Base-by-base conservation (phyloP, 768 basidiomycete species). In the Steccherinum ochraceum region DNA sequence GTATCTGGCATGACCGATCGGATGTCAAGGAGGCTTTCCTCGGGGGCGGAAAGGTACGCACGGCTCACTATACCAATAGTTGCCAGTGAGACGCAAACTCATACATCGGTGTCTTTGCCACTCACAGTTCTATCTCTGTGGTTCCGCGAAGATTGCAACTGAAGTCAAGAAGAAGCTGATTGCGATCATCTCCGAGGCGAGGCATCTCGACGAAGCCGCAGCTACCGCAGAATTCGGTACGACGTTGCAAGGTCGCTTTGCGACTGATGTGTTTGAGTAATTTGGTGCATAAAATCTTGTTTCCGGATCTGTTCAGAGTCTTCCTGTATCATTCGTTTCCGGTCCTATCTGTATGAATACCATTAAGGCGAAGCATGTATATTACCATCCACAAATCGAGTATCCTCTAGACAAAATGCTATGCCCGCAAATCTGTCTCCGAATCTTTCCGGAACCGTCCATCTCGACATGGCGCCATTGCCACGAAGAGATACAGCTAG, bases 211-310 rank as follows among this genome's bases (percentile, higher is more conserved):
- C 24, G 58, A 61, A 1, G 46, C 50, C 4, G 56, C 55, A 11
- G 59, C 64, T 5, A 55, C 51, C 7, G 58, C 61, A 39, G 64
- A 63, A 0, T 61, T 61, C 27, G 60, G 55, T 27, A 46, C 57
- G 47, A 68, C 71, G 40, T 61, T 66, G 49, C 55, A 54, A 30
- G 61, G 72, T 7, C 59, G 74, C 21, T 75, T 70, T 55, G 70
- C 71, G 1, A 72, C 72, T 2, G 75, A 75, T 57, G 64, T 75
- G 16, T 76, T 74, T 50, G 72, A 73, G 24, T 76, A 23, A 43
- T 35, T n/a, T n/a, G n/a, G n/a, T n/a, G n/a, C n/a, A n/a, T n/a
- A n/a, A n/a, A n/a, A n/a, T n/a, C n/a, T n/a, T n/a, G n/a, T n/a
- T n/a, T n/a, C n/a, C n/a, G n/a, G n/a, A n/a, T n/a, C n/a, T n/a